phyloP scores from a whole-genome alignment of 805 yeast species.

The Zygotorulaspora sp. region DNA sequence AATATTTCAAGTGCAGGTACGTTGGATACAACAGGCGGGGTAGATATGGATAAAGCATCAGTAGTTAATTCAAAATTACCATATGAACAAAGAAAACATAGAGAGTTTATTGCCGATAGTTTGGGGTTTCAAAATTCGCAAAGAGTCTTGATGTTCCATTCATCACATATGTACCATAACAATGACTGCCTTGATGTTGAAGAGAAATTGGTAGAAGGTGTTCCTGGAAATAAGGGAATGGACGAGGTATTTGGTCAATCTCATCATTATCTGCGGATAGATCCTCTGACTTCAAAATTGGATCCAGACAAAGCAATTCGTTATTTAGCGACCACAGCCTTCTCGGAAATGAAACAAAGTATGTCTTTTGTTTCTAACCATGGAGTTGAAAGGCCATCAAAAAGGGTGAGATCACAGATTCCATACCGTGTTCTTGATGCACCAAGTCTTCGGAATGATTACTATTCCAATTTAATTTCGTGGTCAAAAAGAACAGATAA shows the following conservation, averaged over 20 bases:
- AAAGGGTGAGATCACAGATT: slow-evolving; percentile 35
- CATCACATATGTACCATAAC: slow-evolving; percentile 3
- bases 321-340: slow-evolving; percentile 15
- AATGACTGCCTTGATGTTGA: background rate
- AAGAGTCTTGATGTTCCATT: slow-evolving; percentile 39
- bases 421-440: slow-evolving; percentile 60
- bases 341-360: slow-evolving; percentile 13
- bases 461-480: slow-evolving; percentile 67
- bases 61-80: slow-evolving; percentile 2
- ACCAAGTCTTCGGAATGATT: slow-evolving; percentile 69
- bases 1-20: slow-evolving; percentile 3
- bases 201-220: background rate
- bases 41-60: slow-evolving; percentile 1
- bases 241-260: slow-evolving; percentile 3
- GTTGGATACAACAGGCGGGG: slow-evolving; percentile 1
- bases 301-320: slow-evolving; percentile 20
- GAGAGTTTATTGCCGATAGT: slow-evolving; percentile 46
- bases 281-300: slow-evolving; percentile 21
- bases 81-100: slow-evolving; percentile 25
- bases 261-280: slow-evolving; percentile 13
- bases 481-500: slow-evolving; percentile 55
- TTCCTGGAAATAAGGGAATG: background rate
- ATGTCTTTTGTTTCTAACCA: slow-evolving; percentile 10
- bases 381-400: slow-evolving; percentile 19
- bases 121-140: slow-evolving; percentile 41